These are phyloP conservation scores for Volvariella volvacea DNA, from an alignment of 1,284 basidiomycete species.

Conservation along the genomic window DNA sequence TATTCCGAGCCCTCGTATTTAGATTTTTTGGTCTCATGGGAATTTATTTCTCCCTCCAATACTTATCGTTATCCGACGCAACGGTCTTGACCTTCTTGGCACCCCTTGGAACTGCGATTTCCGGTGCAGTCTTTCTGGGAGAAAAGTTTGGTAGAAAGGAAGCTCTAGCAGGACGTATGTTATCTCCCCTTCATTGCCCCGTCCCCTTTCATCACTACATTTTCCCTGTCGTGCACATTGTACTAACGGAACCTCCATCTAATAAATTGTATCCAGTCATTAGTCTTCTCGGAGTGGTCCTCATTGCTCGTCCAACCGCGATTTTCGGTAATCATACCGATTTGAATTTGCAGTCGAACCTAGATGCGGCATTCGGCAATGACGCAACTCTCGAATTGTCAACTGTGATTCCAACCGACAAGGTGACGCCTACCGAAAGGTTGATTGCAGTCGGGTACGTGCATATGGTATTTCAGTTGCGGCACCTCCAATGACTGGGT, in stretches of 20 bases:
- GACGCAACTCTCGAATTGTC: too few relatives aligned
- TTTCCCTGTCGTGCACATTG: too few relatives aligned
- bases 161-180: slow-evolving; percentile 55
- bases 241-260: not conserved
- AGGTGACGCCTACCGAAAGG: slow-evolving; percentile 10
- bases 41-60: slow-evolving; percentile 65
- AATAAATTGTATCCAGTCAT: slow-evolving; percentile 6
- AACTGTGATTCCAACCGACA: too few relatives aligned
- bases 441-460: slow-evolving; percentile 11
- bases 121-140: slow-evolving; percentile 61
- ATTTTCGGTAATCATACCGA: slow-evolving; percentile 10
- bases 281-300: slow-evolving; percentile 13
- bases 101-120: slow-evolving; percentile 63
- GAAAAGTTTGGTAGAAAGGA: slow-evolving; percentile 59
- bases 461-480: too few relatives aligned
- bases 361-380: too few relatives aligned
- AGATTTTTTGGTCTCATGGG: slow-evolving; percentile 56
- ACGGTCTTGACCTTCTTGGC: slow-evolving; percentile 73
- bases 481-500: not conserved
- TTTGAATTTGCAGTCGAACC: too few relatives aligned
- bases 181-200: slow-evolving; percentile 42
- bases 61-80: slow-evolving; percentile 67
- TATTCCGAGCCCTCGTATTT: too few relatives aligned
- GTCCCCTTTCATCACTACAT: too few relatives aligned
- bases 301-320: slow-evolving; percentile 15